phyloP scores from a whole-genome alignment of 163 green algal genomes.

The Botryococcus braunii region DNA sequence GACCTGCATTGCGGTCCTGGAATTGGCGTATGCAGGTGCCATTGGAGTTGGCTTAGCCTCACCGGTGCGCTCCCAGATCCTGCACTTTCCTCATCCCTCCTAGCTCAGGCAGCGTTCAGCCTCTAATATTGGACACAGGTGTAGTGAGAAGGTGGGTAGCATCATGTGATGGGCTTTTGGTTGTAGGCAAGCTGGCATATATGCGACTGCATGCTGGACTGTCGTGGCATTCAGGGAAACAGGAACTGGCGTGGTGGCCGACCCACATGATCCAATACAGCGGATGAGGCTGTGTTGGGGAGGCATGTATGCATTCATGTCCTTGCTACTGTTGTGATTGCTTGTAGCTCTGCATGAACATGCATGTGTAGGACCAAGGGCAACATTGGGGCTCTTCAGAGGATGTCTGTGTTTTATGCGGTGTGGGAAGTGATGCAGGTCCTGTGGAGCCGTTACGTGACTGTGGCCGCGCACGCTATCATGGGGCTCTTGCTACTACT shows the following conservation, averaged over 20 bases:
- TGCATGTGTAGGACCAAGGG: not conserved
- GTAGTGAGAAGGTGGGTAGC: not conserved
- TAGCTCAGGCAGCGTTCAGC: not conserved
- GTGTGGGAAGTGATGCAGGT: slow-evolving; percentile 24
- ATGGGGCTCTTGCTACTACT: slow-evolving; percentile 41
- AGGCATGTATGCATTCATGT: too few relatives aligned
- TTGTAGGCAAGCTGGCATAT: not conserved
- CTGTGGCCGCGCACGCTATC: slow-evolving; percentile 32
- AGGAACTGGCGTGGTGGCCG: not conserved
- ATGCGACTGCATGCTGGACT: not conserved
- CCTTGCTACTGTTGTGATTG: not conserved
- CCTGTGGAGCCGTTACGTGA: slow-evolving; percentile 19
- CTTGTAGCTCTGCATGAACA: not conserved
- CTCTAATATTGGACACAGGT: not conserved
- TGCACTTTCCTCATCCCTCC: not conserved
- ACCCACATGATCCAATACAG: not conserved
- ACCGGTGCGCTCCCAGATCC: slow-evolving; percentile 9
- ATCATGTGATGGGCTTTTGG: not conserved
- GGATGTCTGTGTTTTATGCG: not conserved
- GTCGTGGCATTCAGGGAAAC: not conserved
- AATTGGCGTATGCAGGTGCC: slow-evolving; percentile 40
- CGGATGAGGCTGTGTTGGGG: too few relatives aligned
- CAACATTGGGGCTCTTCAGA: not conserved
- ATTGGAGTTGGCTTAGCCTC: slow-evolving; percentile 38
- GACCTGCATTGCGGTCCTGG: slow-evolving; percentile 66